phyloP scores from a whole-genome alignment of 768 basidiomycete species.

The Serendipita indica region DNA sequence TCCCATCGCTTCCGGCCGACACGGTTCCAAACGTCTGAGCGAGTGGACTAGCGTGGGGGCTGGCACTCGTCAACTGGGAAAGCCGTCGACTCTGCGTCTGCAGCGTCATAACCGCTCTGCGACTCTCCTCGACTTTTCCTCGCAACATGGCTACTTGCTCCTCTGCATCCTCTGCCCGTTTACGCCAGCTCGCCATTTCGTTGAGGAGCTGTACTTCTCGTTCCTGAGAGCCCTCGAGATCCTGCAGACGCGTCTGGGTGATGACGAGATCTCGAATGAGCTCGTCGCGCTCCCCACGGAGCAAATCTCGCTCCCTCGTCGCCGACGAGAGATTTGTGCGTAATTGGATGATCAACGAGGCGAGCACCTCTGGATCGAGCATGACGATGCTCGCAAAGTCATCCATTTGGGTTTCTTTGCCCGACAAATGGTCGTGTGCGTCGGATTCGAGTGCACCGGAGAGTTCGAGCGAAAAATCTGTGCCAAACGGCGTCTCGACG shows the following conservation, averaged over 20 bases:
- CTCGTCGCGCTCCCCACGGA: constrained; percentile 20
- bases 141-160: constrained; percentile 61
- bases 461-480: constrained; percentile 1
- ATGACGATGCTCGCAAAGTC: constrained; percentile 16
- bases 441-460: not conserved
- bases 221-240: constrained; percentile 32
- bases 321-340: constrained; percentile 47
- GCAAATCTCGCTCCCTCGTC: constrained; percentile 51
- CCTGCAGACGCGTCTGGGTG: constrained; percentile 38
- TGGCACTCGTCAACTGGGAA: not conserved
- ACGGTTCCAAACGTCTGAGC: not conserved
- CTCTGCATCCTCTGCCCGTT: constrained; percentile 46
- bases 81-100: constrained; percentile 46
- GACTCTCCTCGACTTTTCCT: constrained; percentile 76
- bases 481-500: not conserved
- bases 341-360: constrained; percentile 60
- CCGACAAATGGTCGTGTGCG: too few species aligned
- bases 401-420: too few species aligned
- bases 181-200: constrained; percentile 18
- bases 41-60: not conserved
- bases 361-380: constrained; percentile 60
- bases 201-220: constrained; percentile 15
- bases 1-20: not conserved
- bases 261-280: constrained; percentile 38
- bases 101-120: constrained; percentile 65